phyloP scores from a whole-genome alignment of 257 asterid genomes.

The Ophiorrhiza pumila region DNA sequence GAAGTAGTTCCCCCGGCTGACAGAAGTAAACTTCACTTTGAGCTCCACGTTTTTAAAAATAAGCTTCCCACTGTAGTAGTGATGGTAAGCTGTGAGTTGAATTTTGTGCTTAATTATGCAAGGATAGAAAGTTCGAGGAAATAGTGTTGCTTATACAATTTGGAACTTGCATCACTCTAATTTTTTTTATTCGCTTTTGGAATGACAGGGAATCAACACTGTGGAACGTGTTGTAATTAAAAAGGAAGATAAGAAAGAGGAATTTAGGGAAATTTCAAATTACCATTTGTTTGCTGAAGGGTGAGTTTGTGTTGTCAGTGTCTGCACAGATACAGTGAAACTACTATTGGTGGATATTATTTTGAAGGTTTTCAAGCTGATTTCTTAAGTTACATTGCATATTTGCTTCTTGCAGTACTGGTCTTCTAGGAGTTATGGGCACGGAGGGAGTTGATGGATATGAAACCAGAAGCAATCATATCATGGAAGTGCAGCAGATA shows the following conservation, averaged over 20 bases:
- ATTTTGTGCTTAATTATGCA: neutral
- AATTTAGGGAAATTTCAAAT: slow-evolving; percentile 4
- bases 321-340: neutral
- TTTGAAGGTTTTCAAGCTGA: neutral
- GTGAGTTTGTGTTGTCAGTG: slow-evolving; percentile 36
- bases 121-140: neutral
- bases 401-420: slow-evolving; percentile 53
- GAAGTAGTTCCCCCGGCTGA: slow-evolving; percentile 48
- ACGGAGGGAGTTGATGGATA: slow-evolving; percentile 73
- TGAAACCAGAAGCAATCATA: slow-evolving; percentile 63
- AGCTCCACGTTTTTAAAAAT: slow-evolving; percentile 54
- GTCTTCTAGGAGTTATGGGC: slow-evolving; percentile 89
- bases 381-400: neutral
- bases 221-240: slow-evolving; percentile 82
- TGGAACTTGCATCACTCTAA: slow-evolving; percentile 1
- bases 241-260: slow-evolving; percentile 36
- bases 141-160: neutral
- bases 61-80: slow-evolving; percentile 75
- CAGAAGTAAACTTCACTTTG: slow-evolving; percentile 62
- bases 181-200: slow-evolving; percentile 10
- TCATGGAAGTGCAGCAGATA: slow-evolving; percentile 60
- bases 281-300: slow-evolving; percentile 85
- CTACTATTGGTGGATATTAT: neutral
- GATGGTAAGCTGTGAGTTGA: slow-evolving; percentile 42
- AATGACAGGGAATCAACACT: slow-evolving; percentile 68